Base-by-base conservation (phyloP, 768 basidiomycete genomes). In the Macrolepiota albuminosa region DNA sequence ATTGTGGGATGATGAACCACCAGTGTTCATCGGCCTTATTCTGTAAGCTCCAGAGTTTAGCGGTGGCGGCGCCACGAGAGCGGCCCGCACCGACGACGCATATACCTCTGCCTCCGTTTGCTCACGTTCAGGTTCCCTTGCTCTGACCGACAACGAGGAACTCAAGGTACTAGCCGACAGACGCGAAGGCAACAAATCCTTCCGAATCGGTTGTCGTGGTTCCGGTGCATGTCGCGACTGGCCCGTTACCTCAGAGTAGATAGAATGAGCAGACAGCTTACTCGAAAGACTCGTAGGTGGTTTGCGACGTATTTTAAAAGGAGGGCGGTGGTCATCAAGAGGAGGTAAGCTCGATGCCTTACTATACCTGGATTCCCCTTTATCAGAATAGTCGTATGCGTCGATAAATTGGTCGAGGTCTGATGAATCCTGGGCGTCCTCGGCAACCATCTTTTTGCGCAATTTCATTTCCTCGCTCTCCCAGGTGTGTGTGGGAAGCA, bases 241-340 rank as follows among this genome's bases (percentile, higher is more conserved):
- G 21, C 90, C 89, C 10, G 88, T 92, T 52, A 85, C 68, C 69
- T 88, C 82, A 58, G 88, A 84, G 71, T 87, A 93, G 42, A 92
- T 67, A 47, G 85, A 87, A 18, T 72, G 73, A n/a, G 72, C 72
- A 31, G 84, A 83, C 56, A 68, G 72, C 69, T 49, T 64, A 64
- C 60, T 60, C 70, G 66, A 61, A 67, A 60, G 61, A 36, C 42
- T 55, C 37, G 54, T 64, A 26, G 59, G 64, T 16, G 67, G 58
- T 54, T 64, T 60, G 59, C 63, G 59, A 26, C 57, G 54, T 37
- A 50, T 56, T 59, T 68, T 63, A 40, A 50, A 53, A 34, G 62
- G 48, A 45, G 48, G 31, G 14, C 16, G 40, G n/a, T 64, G 63
- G 21, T 68, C 69, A 46, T 66, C 69, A 40, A 77, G 70, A 24